Base-by-base conservation (phyloP, 75 land plant species). In the Larix kaempferi region DNA sequence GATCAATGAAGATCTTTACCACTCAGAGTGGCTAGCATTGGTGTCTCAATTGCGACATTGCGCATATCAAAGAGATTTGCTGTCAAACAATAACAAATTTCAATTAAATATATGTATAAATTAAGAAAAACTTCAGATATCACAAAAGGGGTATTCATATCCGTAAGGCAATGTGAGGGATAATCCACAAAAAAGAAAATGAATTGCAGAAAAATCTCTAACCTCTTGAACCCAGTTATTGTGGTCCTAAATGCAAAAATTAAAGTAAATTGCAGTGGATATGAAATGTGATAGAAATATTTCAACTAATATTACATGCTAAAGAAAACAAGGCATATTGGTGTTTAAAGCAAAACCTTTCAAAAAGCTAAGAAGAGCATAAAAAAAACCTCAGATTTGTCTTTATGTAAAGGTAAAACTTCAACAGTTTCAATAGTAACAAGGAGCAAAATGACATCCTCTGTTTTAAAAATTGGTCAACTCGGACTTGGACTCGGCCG, bases 41-140 rank as follows among this genome's bases (percentile, higher is more conserved):
- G 92, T 58, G 90, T 91, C 21, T 79, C 84, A 16, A 93, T 83
- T 44, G 88, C 88, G 25, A 95, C 80, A 64, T 95, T 95, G 56
- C 83, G 83, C 90, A 95, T 86, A 82, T 95, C 98, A 26, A 77
- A 57, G 14, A 92, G 81, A 75, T 93, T 93, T n/a, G 89, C 94
- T 93, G 86, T 17, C 59, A 49, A 59, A 77, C 25, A 54, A 44
- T 1, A 49, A 55, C 65, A 78, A 78, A 29, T n/a, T 29, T 37
- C 15, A 77, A 81, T 21, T 60, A 35, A 64, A 65, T 29, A 15
- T 17, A 29, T 65, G 39, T 29, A 27, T 39, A 35, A 14, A 29
- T 17, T 4, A 35, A 67, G n/a, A 2, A 2, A 23, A 55, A 74
- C 41, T 39, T 14, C 0, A 37, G 35, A 57, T 29, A 65, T 35